Percentiles rank a stretch among this genome's conserved stretches.
Evolutionary conservation across 768 basidiomycete genomes (phyloP).

Genomic region (Lactifluus pinguis): DNA sequence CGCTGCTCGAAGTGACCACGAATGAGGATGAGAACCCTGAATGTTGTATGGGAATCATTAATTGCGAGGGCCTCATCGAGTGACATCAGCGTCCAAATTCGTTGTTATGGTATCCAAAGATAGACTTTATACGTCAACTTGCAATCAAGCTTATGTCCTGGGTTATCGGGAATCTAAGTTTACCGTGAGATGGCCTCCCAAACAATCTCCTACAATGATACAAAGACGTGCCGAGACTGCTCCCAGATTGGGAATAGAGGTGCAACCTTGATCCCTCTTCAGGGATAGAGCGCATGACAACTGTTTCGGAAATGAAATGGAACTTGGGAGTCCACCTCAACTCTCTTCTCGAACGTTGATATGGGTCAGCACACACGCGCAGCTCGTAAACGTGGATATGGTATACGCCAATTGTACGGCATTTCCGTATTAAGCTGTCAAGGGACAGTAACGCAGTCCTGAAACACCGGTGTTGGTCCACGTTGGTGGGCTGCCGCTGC

Average conservation of each 20-base stretch:
- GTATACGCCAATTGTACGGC: neutral
- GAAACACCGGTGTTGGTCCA: neutral
- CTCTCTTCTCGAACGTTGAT: no score
- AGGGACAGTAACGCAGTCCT: neutral
- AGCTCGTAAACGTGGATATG: neutral
- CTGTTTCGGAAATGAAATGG: neutral
- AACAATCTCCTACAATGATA: neutral
- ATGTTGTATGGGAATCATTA: conserved; percentile 3
- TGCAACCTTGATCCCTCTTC: neutral
- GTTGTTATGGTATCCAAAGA: neutral
- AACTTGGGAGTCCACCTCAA: neutral
- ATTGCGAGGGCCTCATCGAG: conserved; percentile 3
- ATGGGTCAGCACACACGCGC: neutral
- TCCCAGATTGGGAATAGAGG: neutral
- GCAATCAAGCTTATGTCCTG: neutral
- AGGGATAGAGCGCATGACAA: no score
- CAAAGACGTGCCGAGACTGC: neutral
- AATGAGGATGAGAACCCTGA: neutral
- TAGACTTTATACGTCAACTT: neutral
- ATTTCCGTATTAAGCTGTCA: neutral
- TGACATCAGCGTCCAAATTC: neutral
- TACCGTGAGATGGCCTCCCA: neutral
- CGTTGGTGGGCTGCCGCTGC: neutral
- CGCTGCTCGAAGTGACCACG: neutral
- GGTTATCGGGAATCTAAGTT: neutral